Percentiles rank a stretch among this genome's conserved stretches.
Conservation (phyloP, 2,329 filamentous ascomycete genomes). For the Lizonia empirigonia region DNA sequence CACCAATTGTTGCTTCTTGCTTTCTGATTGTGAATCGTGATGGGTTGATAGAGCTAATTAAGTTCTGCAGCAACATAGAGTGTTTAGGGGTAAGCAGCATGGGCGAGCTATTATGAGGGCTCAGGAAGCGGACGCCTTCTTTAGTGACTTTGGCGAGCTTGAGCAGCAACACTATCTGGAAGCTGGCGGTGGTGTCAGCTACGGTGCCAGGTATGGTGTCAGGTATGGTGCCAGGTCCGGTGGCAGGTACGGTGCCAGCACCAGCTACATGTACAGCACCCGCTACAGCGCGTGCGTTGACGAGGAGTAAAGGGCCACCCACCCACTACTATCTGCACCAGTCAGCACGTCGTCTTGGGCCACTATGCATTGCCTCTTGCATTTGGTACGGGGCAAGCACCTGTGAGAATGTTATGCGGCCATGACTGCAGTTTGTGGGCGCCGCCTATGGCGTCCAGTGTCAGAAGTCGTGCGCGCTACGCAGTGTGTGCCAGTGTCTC, state of each 20-base stretch:
- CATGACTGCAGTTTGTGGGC: conserved; percentile 95
- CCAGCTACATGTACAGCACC: too few species aligned
- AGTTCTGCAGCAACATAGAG: conserved; percentile 94
- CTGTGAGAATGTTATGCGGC: conserved; percentile 92
- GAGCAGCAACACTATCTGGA: conserved; percentile 97
- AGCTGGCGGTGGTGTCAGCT: conserved; percentile 62
- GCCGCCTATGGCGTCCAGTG: conserved; percentile 81
- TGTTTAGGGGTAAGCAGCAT: conserved; percentile 98
- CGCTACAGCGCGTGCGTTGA: conserved; percentile 21
- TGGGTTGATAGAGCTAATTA: conserved; percentile 83
- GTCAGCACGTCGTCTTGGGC: conserved; percentile 28
- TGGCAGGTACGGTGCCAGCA: too few species aligned
- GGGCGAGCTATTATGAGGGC: conserved; percentile 89
- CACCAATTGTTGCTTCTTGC: too few species aligned
- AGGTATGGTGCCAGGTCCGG: too few species aligned
- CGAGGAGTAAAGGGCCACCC: conserved; percentile 35
- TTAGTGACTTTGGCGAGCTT: conserved; percentile 94
- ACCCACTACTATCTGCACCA: conserved; percentile 54
- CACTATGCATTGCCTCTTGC: not conserved
- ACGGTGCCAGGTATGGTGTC: not conserved
- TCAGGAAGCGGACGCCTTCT: conserved; percentile 93
- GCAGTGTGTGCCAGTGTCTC: not conserved
- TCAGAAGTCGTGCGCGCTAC: conserved; percentile 23
- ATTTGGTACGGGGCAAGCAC: conserved; percentile 29
- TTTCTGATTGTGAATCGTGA: too few species aligned